These are phyloP conservation scores for Cryptococcus jaspeensis DNA, from an alignment of 1,284 basidiomycete genomes.

Conservation along the genomic window DNA sequence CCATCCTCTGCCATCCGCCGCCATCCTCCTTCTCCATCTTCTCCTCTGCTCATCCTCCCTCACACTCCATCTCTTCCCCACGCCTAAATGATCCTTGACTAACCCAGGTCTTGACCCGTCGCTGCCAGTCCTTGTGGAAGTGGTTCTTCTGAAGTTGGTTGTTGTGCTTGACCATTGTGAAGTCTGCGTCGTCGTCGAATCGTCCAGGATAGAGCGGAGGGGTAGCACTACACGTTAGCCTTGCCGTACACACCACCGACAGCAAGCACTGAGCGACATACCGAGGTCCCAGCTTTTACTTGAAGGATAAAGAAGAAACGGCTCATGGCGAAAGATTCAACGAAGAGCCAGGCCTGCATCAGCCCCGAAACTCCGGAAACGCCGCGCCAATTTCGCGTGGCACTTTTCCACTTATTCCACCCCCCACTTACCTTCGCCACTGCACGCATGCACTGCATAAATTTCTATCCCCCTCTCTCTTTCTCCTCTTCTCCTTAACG, in stretches of 20 bases:
- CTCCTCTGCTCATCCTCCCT: background rate
- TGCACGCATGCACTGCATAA: background rate
- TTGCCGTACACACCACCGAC: background rate
- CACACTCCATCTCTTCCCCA: conserved; percentile 1
- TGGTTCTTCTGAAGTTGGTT: conserved; percentile 42
- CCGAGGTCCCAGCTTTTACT: conserved; percentile 20
- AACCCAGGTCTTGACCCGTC: conserved; percentile 49
- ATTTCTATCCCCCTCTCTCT: background rate
- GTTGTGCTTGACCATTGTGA: conserved; percentile 43
- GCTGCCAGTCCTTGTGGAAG: conserved; percentile 85
- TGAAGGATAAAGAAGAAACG: conserved; percentile 20
- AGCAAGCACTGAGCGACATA: conserved; percentile 1
- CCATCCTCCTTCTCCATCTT: background rate
- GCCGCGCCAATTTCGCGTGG: background rate
- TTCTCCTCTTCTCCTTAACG: conserved; percentile 15
- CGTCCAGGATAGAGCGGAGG: background rate
- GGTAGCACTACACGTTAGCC: background rate
- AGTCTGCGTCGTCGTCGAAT: background rate
- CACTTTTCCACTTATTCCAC: background rate
- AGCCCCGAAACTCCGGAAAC: background rate
- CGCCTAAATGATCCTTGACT: conserved; percentile 6
- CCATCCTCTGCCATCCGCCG: background rate
- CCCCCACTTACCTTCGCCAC: background rate
- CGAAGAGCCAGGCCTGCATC: background rate
- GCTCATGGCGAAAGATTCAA: background rate